Evolutionary conservation across 495 filamentous ascomycete genomes (phyloP).

Genomic region (Glarea lozoyensis): DNA sequence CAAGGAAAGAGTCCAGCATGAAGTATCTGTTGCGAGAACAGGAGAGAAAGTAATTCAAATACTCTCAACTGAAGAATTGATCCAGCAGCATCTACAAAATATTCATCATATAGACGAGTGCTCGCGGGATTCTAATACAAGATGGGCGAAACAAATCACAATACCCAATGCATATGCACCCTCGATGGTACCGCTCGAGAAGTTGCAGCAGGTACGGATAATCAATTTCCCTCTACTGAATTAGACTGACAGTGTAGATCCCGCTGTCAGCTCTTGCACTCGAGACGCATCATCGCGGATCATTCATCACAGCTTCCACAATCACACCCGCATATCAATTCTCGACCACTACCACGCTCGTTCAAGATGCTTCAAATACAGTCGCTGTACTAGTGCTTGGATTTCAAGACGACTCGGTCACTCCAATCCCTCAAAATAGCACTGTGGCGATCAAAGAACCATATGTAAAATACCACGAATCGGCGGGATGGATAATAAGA

Average conservation of each 20-base stretch:
- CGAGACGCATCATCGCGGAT: constrained; percentile 43
- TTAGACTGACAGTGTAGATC: constrained; percentile 1
- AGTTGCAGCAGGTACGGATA: constrained; percentile 5
- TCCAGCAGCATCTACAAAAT: constrained; percentile 1
- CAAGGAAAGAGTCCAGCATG: neutral
- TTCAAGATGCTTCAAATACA: constrained; percentile 40
- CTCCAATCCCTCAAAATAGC: constrained; percentile 23
- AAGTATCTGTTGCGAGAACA: neutral
- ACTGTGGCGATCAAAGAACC: constrained; percentile 44
- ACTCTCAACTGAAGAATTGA: constrained; percentile 2
- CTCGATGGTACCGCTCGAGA: constrained; percentile 1
- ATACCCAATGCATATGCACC: constrained; percentile 7
- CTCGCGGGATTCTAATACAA: neutral
- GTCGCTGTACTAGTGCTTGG: constrained; percentile 30
- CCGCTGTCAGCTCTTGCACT: constrained; percentile 26
- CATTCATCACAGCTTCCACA: constrained; percentile 33
- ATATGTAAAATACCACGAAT: constrained; percentile 32
- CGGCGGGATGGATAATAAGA: constrained; percentile 33
- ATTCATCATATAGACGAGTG: neutral
- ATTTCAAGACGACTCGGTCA: constrained; percentile 5
- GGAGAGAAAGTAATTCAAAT: neutral
- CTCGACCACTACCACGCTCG: constrained; percentile 33
- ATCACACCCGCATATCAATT: constrained; percentile 31
- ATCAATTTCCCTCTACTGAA: neutral
- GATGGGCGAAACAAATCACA: neutral